Evolutionary conservation across 495 filamentous ascomycete species (phyloP).

Genomic region (Neurospora sp.): DNA sequence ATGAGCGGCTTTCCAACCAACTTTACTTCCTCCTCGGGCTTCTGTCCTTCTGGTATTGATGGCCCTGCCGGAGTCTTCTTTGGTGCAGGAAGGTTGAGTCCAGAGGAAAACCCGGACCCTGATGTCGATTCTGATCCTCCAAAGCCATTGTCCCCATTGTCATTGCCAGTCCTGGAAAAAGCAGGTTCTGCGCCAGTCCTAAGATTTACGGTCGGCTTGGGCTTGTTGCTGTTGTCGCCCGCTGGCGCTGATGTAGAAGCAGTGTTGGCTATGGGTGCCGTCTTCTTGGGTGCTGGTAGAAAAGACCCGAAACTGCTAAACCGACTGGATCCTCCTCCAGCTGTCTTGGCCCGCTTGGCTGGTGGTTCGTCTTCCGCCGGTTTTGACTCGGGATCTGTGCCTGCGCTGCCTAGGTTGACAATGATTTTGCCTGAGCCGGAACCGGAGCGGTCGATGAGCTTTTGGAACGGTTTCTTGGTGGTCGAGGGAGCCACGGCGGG

Average conservation of each 20-base stretch:
- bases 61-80: conserved; percentile 19
- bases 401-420: conserved; percentile 51
- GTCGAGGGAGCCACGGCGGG: conserved; percentile 19
- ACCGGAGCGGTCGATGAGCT: conserved; percentile 68
- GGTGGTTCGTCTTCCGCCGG: conserved; percentile 47
- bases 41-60: conserved; percentile 34
- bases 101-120: conserved; percentile 1
- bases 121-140: conserved; percentile 5
- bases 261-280: conserved; percentile 12
- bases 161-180: conserved; percentile 51
- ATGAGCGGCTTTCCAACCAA: conserved; percentile 67
- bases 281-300: conserved; percentile 73
- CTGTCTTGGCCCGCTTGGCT: conserved; percentile 56
- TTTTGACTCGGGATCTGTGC: conserved; percentile 18
- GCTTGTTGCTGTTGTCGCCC: conserved; percentile 25
- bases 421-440: conserved; percentile 56
- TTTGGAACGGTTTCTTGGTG: conserved; percentile 50
- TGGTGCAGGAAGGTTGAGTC: conserved; percentile 17
- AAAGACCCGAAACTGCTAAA: conserved; percentile 76
- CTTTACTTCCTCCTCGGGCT: conserved; percentile 50
- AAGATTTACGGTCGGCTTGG: conserved; percentile 49
- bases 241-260: background rate
- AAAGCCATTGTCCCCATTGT: conserved; percentile 12
- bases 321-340: conserved; percentile 33
- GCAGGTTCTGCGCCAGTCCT: conserved; percentile 72